Base-by-base conservation (phyloP, 2,329 filamentous ascomycete genomes). In the Stagonosporopsis chrysanthemi region DNA sequence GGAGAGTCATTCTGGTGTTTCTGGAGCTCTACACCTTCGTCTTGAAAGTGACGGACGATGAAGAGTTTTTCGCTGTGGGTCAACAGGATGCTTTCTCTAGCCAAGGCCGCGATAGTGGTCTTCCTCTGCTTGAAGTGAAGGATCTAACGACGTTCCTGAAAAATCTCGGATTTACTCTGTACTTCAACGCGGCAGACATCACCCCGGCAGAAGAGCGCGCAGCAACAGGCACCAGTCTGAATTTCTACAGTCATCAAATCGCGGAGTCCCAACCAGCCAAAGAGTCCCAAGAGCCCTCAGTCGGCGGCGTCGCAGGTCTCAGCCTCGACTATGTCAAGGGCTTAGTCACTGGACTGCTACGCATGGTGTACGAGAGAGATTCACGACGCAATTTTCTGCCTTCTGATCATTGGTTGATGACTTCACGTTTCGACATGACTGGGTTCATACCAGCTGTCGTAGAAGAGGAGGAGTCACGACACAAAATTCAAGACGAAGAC, bases 1-100 rank as follows among this genome's bases (percentile, higher is more conserved):
- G 95, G 95, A 88, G 90, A 17, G 88, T 95, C 1, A 86, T 97
- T 39, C 81, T 98, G 0, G 83, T 99, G 0, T 98, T 99, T 71
- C 83, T 99, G 6, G 95, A 99, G 68, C 84, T 99, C 0, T 99
- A 97, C 73, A 92, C 90, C 2, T 98, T 98, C 72, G 87, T 97
- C 2, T 81, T 98, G 12, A 90, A 95, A 66, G 86, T 98, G 31
- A 96, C 94, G 73, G 95, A 99, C 66, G 95, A 99, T 62, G 94
- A 98, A 64, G 95, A 99, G 67, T 99, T 99, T 72, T 90, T 96
- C 60, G 85, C 86, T 54, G 82, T 83, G 52, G 60, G 78, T 75
- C 38, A 79, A 41, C 36, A 79, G 23, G 66, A 69, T 14, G 42
- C 50, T 1, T 68, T 64, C 15, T 68, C 71, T 2, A 62, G 58